Evolutionary conservation across 164 flowering plant genomes (phyloP), one percentile per base, ranked within the genome.

Genomic region (Aristolochia contorta): DNA sequence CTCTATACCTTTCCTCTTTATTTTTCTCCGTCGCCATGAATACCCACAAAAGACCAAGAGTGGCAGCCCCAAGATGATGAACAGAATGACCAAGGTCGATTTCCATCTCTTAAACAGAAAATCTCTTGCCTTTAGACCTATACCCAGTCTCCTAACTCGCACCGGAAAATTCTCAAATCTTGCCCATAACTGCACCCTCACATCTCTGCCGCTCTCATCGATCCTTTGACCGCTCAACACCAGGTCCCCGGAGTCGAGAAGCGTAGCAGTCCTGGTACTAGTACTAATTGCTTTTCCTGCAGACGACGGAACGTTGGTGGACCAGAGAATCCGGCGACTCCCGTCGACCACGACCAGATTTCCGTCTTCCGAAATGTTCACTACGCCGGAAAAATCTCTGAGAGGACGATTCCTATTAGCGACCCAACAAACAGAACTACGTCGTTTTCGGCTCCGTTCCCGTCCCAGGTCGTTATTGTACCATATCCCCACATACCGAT

Each of bases 331-430:
- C 16, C 47, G 47, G 12, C 66, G 60, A 16, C 30, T 18, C 14
- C 68, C 71, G 56, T 68, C 59, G 32, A 62, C 21, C 27, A 77
- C 56, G 0, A 63, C 51, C 0, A 77, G 65, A 59, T 74, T 73
- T 5, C 79, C 80, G 46, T 70, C 62, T 24, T 67, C 53, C 0
- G 64, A 65, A 4, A 77, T 45, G 2, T 12, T 54, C 8, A 71
- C 6, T 47, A 57, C 27, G 14, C 83, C 81, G 23, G 66, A 56
- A 25, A 71, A 65, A 56, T 70, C 67, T 8, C 30, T 73, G 1
- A 80, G 45, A 2, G 81, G 81, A 1, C 27, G 48, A 18, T 78
- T 73, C 53, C 75, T 74, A 55, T 80, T 78, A 16, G 84, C 82
- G 3, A 74, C 74, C 84, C 84, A 80, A 3, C 78, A 64, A 6